A percentile compares a stretch with the other conserved stretches of the same genome.
phyloP scores from a whole-genome alignment of 148 eudicot species.

The Spergularia marina region DNA sequence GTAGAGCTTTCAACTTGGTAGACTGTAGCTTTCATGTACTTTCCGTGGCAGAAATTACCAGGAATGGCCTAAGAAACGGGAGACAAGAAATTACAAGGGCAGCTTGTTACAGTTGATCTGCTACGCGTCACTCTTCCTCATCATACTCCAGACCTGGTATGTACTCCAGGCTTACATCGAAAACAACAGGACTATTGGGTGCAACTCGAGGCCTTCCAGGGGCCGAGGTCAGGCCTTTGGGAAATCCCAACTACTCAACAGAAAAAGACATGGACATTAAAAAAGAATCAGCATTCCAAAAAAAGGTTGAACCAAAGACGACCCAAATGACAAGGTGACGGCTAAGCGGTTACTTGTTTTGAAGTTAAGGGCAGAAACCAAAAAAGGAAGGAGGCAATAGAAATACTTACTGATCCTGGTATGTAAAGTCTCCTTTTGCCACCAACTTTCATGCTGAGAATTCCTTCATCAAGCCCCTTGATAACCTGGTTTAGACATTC shows the following conservation, averaged over 20 bases:
- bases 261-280: not conserved
- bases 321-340: not conserved
- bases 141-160: slow-evolving; percentile 75
- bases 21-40: no score
- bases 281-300: not conserved
- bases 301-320: not conserved
- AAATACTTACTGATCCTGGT: slow-evolving; percentile 84
- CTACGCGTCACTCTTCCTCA: slow-evolving; percentile 52
- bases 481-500: slow-evolving; percentile 56
- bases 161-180: slow-evolving; percentile 91
- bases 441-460: slow-evolving; percentile 89
- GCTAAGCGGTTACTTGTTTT: no score
- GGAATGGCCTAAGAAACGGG: not conserved
- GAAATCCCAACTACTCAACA: slow-evolving; percentile 75
- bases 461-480: slow-evolving; percentile 97
- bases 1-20: not conserved
- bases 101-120: not conserved
- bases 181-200: slow-evolving; percentile 82
- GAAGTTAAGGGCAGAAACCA: no score
- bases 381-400: not conserved
- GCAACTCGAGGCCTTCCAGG: slow-evolving; percentile 99
- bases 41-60: not conserved
- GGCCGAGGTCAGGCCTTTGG: slow-evolving; percentile 91
- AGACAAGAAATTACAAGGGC: not conserved
- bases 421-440: slow-evolving; percentile 89